A percentile compares a stretch with the other conserved stretches of the same genome.
Evolutionary conservation across 345 rosid species (phyloP).

Genomic region (Hevea brasiliensis): DNA sequence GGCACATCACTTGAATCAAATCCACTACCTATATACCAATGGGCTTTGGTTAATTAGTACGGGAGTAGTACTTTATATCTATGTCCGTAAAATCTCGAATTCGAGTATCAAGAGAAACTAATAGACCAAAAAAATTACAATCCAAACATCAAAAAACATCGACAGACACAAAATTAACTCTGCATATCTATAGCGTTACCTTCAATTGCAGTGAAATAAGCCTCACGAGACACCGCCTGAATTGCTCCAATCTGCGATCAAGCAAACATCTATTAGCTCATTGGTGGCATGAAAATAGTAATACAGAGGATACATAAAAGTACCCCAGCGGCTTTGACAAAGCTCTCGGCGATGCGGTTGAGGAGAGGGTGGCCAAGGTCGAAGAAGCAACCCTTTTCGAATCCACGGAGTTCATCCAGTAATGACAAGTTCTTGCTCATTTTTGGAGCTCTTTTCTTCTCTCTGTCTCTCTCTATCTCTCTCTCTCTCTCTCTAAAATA

Average conservation of each 20-base stretch:
- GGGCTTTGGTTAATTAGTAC: too few relatives aligned
- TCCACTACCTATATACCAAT: slow-evolving; percentile 43
- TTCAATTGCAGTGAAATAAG: slow-evolving; percentile 63
- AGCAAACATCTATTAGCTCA: background rate
- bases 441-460: too few relatives aligned
- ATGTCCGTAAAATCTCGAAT: too few relatives aligned
- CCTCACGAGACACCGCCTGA: slow-evolving; percentile 78
- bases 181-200: slow-evolving; percentile 31
- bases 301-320: background rate
- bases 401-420: slow-evolving; percentile 51
- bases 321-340: slow-evolving; percentile 89
- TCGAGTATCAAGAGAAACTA: too few relatives aligned
- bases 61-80: too few relatives aligned
- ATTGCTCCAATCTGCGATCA: slow-evolving; percentile 71
- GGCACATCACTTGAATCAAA: slow-evolving; percentile 44
- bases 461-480: too few relatives aligned
- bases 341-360: slow-evolving; percentile 83
- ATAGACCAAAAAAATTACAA: too few relatives aligned
- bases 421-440: too few relatives aligned
- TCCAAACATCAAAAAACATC: background rate
- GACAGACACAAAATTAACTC: background rate
- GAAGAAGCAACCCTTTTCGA: slow-evolving; percentile 60
- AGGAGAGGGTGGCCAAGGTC: slow-evolving; percentile 97
- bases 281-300: background rate
- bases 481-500: too few relatives aligned